These are phyloP conservation scores for Lentinus tigrinus DNA, from an alignment of 768 basidiomycete species.

Conservation along the genomic window DNA sequence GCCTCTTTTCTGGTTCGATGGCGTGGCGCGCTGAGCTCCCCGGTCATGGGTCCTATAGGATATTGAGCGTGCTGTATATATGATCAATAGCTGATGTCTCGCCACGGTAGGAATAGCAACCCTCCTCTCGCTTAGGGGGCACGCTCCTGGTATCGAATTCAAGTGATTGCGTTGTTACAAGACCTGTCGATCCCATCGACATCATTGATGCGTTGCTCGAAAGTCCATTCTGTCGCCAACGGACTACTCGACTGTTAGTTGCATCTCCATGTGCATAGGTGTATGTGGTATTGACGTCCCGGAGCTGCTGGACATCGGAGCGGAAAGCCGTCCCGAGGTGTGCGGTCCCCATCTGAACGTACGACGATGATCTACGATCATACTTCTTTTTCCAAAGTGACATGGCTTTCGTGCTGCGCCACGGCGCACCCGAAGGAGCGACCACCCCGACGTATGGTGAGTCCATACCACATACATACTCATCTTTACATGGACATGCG, in stretches of 20 bases:
- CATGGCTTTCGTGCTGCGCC: neutral
- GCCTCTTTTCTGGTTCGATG: neutral
- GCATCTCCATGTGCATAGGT: neutral
- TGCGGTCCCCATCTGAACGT: neutral
- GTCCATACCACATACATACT: neutral
- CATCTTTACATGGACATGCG: neutral
- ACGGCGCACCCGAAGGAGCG: neutral
- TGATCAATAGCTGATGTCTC: neutral
- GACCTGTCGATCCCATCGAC: neutral
- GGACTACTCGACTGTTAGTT: constrained; percentile 1
- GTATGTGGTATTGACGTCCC: neutral
- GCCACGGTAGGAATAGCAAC: neutral
- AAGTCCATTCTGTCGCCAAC: constrained; percentile 1
- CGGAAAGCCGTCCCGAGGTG: neutral
- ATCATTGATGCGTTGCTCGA: constrained; percentile 16
- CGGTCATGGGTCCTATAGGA: neutral
- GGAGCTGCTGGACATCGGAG: neutral
- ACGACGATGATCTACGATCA: neutral
- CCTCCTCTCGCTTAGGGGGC: neutral
- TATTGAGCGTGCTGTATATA: neutral
- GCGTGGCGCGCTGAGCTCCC: neutral
- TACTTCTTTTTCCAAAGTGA: neutral
- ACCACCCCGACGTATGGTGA: neutral
- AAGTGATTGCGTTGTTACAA: neutral
- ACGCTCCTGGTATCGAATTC: neutral